These are phyloP conservation scores for Aspergillus brasiliensis DNA, from an alignment of 2,329 filamentous ascomycete species.

Conservation along the genomic window DNA sequence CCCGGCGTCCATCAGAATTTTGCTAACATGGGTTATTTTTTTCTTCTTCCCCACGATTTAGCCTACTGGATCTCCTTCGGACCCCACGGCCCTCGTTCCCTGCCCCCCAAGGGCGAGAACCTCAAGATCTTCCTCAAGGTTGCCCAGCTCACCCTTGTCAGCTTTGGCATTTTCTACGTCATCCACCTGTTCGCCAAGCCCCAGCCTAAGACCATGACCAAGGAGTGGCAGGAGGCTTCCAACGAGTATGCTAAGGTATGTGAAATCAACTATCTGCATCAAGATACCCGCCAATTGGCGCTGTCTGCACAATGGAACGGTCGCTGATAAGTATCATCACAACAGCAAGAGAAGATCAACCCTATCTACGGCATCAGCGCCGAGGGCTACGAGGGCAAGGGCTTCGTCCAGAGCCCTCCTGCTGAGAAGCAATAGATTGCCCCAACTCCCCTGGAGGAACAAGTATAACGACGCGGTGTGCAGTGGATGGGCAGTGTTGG, in stretches of 20 bases:
- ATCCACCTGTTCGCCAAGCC: constrained; percentile 73
- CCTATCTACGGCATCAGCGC: constrained; percentile 82
- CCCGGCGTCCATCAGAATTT: constrained; percentile 17
- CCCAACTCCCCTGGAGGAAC: constrained; percentile 26
- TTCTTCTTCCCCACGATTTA: constrained; percentile 46
- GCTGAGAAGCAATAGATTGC: constrained; percentile 40
- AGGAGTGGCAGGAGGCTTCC: constrained; percentile 93
- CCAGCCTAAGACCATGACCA: constrained; percentile 83
- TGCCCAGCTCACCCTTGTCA: constrained; percentile 65
- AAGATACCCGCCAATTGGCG: neutral
- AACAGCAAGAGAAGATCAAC: constrained; percentile 78
- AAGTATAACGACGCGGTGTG: constrained; percentile 25
- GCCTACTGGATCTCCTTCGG: constrained; percentile 99
- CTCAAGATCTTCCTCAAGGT: constrained; percentile 77
- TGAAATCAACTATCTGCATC: constrained; percentile 17
- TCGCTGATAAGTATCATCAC: constrained; percentile 21
- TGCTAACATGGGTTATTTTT: constrained; percentile 22
- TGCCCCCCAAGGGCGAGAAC: constrained; percentile 79
- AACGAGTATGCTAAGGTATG: constrained; percentile 93
- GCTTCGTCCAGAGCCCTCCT: constrained; percentile 69
- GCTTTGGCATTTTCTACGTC: constrained; percentile 69
- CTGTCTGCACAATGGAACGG: constrained; percentile 13
- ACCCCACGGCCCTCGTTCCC: constrained; percentile 87
- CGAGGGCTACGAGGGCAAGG: constrained; percentile 75
- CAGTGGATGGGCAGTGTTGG: constrained; percentile 15